Conservation (phyloP, 768 basidiomycete species). For the Tylopilus vinaceipallidus region DNA sequence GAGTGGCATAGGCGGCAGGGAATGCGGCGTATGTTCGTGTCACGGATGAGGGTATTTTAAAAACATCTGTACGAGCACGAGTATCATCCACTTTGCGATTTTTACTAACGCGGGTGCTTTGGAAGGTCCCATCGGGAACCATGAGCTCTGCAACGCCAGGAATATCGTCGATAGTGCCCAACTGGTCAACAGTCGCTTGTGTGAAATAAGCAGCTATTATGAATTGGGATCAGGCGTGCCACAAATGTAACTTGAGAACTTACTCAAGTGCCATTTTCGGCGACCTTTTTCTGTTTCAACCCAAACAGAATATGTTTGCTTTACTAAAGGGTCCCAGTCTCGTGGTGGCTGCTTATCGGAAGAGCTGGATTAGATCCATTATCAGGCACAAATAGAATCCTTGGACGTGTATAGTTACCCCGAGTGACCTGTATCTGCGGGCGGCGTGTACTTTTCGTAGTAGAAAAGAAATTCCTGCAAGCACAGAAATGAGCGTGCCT, state of each 20-base stretch:
- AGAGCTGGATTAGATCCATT: constrained; percentile 22
- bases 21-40: constrained; percentile 44
- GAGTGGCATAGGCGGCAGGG: constrained; percentile 32
- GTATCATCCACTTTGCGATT: constrained; percentile 43
- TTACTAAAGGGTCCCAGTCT: constrained; percentile 70
- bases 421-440: constrained; percentile 42
- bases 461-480: constrained; percentile 81
- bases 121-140: constrained; percentile 69
- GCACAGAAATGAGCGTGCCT: constrained; percentile 12
- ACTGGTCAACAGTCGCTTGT: constrained; percentile 66
- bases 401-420: constrained; percentile 33
- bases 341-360: constrained; percentile 52
- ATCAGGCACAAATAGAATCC: constrained; percentile 8
- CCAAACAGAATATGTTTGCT: constrained; percentile 85
- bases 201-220: constrained; percentile 78
- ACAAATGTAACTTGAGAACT: constrained; percentile 24
- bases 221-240: constrained; percentile 20
- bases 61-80: constrained; percentile 30
- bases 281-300: constrained; percentile 60
- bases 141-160: constrained; percentile 53
- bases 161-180: constrained; percentile 71
- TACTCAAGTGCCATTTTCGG: constrained; percentile 84
- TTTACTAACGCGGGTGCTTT: constrained; percentile 61
- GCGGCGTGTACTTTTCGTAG: constrained; percentile 66
- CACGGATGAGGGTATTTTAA: constrained; percentile 31